Conservation (phyloP, 176 grass and related monocot species). For the Canna indica region DNA sequence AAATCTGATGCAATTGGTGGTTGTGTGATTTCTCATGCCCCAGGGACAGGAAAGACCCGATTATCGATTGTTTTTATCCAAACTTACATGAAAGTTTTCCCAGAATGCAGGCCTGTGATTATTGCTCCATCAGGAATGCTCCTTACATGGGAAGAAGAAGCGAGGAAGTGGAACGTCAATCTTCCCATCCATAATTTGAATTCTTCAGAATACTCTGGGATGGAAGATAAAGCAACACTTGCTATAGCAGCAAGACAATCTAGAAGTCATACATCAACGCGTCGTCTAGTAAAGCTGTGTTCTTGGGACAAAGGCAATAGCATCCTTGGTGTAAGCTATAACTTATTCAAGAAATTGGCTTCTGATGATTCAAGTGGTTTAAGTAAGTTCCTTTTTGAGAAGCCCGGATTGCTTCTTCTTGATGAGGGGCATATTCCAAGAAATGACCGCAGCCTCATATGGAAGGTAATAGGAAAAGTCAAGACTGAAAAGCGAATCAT, state of each 20-base stretch:
- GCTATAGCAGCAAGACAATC: slow-evolving; percentile 15
- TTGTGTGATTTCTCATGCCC: slow-evolving; percentile 93
- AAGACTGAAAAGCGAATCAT: slow-evolving; percentile 53
- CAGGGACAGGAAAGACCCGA: slow-evolving; percentile 78
- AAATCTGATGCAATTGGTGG: slow-evolving; percentile 36
- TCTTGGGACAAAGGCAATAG: slow-evolving; percentile 60
- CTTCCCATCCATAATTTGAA: slow-evolving; percentile 71
- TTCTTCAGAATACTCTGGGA: slow-evolving; percentile 31
- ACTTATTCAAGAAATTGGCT: slow-evolving; percentile 49
- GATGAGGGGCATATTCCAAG: slow-evolving; percentile 85
- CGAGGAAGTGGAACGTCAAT: slow-evolving; percentile 58
- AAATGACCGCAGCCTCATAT: slow-evolving; percentile 38
- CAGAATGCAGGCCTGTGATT: slow-evolving; percentile 46
- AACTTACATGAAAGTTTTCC: slow-evolving; percentile 60
- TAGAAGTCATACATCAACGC: slow-evolving; percentile 6
- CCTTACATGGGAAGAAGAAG: slow-evolving; percentile 60
- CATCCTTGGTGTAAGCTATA: slow-evolving; percentile 76
- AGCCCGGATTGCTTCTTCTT: slow-evolving; percentile 51
- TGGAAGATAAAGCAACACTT: slow-evolving; percentile 33
- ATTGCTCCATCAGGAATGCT: slow-evolving; percentile 59
- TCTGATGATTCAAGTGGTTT: slow-evolving; percentile 28
- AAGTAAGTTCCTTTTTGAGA: slow-evolving; percentile 39
- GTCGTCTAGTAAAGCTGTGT: slow-evolving; percentile 35
- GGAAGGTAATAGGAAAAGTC: slow-evolving; percentile 45
- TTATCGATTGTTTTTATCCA: slow-evolving; percentile 68